Evolutionary conservation across 1,284 basidiomycete genomes (phyloP).

Genomic region (Mixia osmundae): DNA sequence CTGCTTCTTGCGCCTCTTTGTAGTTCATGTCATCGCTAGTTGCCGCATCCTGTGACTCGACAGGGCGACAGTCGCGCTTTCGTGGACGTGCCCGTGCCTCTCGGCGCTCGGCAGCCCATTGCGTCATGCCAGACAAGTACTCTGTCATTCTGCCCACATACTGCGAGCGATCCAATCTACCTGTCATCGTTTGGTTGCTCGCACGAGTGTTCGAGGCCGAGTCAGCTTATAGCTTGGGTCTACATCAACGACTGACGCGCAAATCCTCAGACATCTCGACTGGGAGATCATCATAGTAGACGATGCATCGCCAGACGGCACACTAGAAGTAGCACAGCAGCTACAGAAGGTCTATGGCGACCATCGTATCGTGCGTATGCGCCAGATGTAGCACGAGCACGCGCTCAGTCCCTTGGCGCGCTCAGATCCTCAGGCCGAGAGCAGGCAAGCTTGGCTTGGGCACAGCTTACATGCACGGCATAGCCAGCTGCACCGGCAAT

Average conservation of each 20-base stretch:
- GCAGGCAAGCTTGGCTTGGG: constrained; percentile 72
- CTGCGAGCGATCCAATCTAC: constrained; percentile 76
- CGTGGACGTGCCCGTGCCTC: no score
- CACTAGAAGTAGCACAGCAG: constrained; percentile 60
- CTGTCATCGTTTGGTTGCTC: constrained; percentile 60
- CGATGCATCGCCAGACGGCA: constrained; percentile 75
- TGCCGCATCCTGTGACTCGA: no score
- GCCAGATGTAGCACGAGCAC: neutral
- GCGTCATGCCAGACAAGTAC: constrained; percentile 12
- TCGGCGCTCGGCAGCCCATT: no score
- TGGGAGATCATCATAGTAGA: constrained; percentile 83
- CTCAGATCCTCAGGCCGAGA: constrained; percentile 51
- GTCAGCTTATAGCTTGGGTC: constrained; percentile 27
- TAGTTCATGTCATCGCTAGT: no score
- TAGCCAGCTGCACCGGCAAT: constrained; percentile 68
- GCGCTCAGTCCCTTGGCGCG: neutral
- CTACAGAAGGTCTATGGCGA: constrained; percentile 53
- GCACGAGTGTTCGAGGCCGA: constrained; percentile 46
- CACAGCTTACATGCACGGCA: constrained; percentile 74
- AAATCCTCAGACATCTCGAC: constrained; percentile 27
- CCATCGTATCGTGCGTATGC: constrained; percentile 44
- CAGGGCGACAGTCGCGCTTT: no score
- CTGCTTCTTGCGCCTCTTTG: no score
- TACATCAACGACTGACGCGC: neutral
- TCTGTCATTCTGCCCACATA: constrained; percentile 69